These are phyloP conservation scores for Backusella tarrabulga DNA, from an alignment of 192 early-diverging fungal species.

Conservation along the genomic window DNA sequence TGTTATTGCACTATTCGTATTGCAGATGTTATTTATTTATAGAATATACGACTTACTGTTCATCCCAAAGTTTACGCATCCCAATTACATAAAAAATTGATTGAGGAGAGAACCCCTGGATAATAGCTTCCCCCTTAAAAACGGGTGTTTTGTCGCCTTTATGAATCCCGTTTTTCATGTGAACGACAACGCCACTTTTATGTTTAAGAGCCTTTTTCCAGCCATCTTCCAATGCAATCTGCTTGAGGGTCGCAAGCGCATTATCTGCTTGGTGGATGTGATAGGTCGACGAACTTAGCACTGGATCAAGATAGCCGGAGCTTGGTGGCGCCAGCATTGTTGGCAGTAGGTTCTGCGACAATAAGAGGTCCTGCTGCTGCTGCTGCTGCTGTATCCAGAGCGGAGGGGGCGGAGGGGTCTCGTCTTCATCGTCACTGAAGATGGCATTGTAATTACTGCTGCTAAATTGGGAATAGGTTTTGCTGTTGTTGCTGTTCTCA, in stretches of 20 bases:
- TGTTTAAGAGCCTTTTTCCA: slow-evolving; percentile 57
- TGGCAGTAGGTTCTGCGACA: neutral
- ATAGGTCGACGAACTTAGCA: slow-evolving; percentile 32
- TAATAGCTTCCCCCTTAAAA: slow-evolving; percentile 51
- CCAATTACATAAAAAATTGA: slow-evolving; percentile 56
- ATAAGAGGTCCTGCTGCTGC: neutral
- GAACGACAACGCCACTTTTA: slow-evolving; percentile 52
- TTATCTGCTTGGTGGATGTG: slow-evolving; percentile 52
- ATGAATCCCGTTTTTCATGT: slow-evolving; percentile 39
- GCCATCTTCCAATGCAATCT: slow-evolving; percentile 36
- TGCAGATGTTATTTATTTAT: neutral
- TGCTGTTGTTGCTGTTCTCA: neutral
- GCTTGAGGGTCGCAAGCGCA: slow-evolving; percentile 46
- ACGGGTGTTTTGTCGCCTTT: slow-evolving; percentile 47
- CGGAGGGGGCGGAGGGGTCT: neutral
- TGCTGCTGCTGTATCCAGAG: slow-evolving; percentile 2
- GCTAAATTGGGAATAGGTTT: neutral
- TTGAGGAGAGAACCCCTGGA: slow-evolving; percentile 49
- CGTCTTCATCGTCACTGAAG: slow-evolving; percentile 37
- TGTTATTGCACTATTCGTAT: neutral
- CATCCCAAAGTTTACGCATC: slow-evolving; percentile 56
- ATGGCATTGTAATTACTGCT: slow-evolving; percentile 13
- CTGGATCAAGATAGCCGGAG: slow-evolving; percentile 21
- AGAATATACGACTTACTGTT: slow-evolving; percentile 33
- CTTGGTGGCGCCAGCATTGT: neutral